These are phyloP conservation scores for Pestalotiopsis sp. DNA, from an alignment of 2,329 filamentous ascomycete genomes.

Conservation along the genomic window DNA sequence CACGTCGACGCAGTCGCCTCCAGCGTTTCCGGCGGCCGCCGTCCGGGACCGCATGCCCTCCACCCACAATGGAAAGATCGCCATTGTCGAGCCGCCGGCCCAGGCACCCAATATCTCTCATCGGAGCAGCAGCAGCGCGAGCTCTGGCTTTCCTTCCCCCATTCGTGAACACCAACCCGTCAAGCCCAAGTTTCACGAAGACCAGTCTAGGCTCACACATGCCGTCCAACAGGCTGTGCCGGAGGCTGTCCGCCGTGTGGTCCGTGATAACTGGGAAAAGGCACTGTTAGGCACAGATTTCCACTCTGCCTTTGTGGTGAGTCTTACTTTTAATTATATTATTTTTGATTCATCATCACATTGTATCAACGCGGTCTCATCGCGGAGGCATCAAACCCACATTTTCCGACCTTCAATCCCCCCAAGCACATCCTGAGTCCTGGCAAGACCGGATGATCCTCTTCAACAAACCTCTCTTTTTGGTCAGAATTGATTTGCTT, in stretches of 20 bases:
- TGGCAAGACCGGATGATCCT: background rate
- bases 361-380: background rate
- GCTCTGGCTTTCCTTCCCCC: constrained; percentile 38
- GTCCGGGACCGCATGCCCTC: background rate
- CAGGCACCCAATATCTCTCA: background rate
- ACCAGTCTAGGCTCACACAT: constrained; percentile 39
- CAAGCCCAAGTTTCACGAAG: constrained; percentile 41
- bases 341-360: background rate
- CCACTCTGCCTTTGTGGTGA: constrained; percentile 55
- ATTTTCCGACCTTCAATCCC: background rate
- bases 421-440: background rate
- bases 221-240: constrained; percentile 44
- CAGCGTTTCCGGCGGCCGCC: too few species aligned
- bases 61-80: constrained; percentile 15
- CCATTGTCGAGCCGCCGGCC: constrained; percentile 25
- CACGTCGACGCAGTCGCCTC: background rate
- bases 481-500: background rate
- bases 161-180: constrained; percentile 27
- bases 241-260: constrained; percentile 47
- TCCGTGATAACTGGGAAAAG: constrained; percentile 56
- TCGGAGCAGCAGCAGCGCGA: constrained; percentile 9
- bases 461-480: background rate
- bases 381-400: background rate
- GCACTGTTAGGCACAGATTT: constrained; percentile 53
- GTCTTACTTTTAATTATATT: constrained; percentile 26